Base-by-base conservation (phyloP, 2,329 filamentous ascomycete genomes). In the Aspergillus calidoustus region DNA sequence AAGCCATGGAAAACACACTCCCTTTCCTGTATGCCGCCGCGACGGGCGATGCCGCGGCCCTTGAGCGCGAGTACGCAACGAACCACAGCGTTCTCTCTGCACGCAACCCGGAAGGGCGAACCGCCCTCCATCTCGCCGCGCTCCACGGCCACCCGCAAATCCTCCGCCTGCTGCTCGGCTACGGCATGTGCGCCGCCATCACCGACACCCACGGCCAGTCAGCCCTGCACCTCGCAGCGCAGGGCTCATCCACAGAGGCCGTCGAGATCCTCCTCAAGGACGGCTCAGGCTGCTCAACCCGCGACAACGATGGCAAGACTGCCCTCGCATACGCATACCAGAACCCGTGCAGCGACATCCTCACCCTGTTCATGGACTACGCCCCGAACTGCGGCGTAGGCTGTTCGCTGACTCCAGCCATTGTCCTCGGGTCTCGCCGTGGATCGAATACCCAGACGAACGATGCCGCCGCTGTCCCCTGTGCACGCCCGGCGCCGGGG, bases 321-420 rank as follows among this genome's bases (percentile, higher is more conserved):
- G 34, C 59, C 4, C 46, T 64, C 2, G 59, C 49, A 48, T 64
- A 64, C 62, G 62, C 62, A 25, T 64, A 64, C 44, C 30, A 59
- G 7, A 59, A 62, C 17, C 34, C 56, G 13, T 44, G 31, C 22
- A 9, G 15, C 1, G 52, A 54, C 7, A 19, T 64, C 3, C 22
- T 64, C 5, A 41, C 30, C 3, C 46, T 43, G 3, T 64, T 64
- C 28, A 52, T 62, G 15, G 28, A 59, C 9, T 60, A 43, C 19
- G 54, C 60, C 0, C 47, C 59, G 0, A 9, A 5, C 4, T 57
- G 43, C 11, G 59, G 50, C 3, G 22, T 22, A 0, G 55, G 57
- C 4, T 62, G 62, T 28, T 38, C 55, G 3, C 59, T 64, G 1
- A 64, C 62, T 0, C 62, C 62, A 0, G 56, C 59, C 9, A 60